Evolutionary conservation across 768 basidiomycete genomes (phyloP), one percentile per base, ranked within the genome.

Genomic region (Coprinopsis cinerea): DNA sequence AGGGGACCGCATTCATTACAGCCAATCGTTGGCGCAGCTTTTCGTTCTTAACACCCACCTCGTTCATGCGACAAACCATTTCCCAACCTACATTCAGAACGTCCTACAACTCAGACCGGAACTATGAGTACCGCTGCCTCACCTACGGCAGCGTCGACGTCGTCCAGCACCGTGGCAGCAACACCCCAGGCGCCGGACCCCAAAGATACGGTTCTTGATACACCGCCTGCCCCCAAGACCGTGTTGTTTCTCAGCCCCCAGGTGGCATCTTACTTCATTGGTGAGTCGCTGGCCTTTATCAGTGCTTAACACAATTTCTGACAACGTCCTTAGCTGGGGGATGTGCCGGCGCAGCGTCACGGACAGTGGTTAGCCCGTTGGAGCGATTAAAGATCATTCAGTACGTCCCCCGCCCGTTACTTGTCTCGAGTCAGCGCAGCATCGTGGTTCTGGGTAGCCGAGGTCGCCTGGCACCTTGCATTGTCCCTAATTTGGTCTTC

Each of bases 301-400:
- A 7, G 42, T 3, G 25, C 32, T 45, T 55, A 36, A 48, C 54
- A 55, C 44, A 52, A 32, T 47, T 44, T 32, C 51, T 27, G 28
- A 28, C 53, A n/a, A n/a, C 18, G 11, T 34, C 11, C 43, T 40
- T 53, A 78, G 78, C 78, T 56, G 78, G 78, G 37, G 78, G 78
- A 59, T 75, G 73, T 62, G 78, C 78, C 13, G 78, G 78, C 32
- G 78, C 78, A 54, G 82, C 90, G 7, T 91, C 88, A 51, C 74
- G 94, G 48, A 96, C 94, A 1, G 89, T 96, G 13, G 95, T 98
- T 43, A 86, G 83, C 57, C 95, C 94, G 9, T 65, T 97, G 13
- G 93, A 97, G 60, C 72, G 95, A 51, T 73, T 98, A 48, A 99
- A 99, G 68, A 97, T 99, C 61, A 96, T 99, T 53, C 85, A 94